Evolutionary conservation across 495 filamentous ascomycete genomes (phyloP).

Genomic region (Penicillium lagena): DNA sequence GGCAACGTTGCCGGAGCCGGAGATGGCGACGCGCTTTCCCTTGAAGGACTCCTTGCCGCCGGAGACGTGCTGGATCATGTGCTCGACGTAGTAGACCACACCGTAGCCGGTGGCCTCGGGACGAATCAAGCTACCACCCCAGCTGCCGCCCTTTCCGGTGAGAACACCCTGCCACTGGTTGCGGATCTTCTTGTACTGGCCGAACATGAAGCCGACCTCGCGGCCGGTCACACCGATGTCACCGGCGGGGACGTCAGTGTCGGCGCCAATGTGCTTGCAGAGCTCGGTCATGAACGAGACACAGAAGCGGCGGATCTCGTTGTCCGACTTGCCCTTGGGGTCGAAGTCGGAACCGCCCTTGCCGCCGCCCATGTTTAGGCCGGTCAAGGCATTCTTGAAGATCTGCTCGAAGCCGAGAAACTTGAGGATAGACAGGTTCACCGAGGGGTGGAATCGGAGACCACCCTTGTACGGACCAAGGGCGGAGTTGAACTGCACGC

Average conservation of each 20-base stretch:
- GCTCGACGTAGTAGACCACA: slow-evolving; percentile 93
- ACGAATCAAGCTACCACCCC: slow-evolving; percentile 91
- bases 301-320: slow-evolving; percentile 97
- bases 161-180: slow-evolving; percentile 93
- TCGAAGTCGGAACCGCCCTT: slow-evolving; percentile 99
- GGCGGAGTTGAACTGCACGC: slow-evolving; percentile 98
- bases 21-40: slow-evolving; percentile 93
- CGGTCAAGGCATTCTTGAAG: slow-evolving; percentile 99
- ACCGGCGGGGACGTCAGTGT: slow-evolving; percentile 87
- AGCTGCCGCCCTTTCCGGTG: slow-evolving; percentile 88
- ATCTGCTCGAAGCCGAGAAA: slow-evolving; percentile 99
- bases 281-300: slow-evolving; percentile 93
- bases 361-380: slow-evolving; percentile 93
- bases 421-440: slow-evolving; percentile 97
- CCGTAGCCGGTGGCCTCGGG: slow-evolving; percentile 97
- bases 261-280: slow-evolving; percentile 89
- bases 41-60: slow-evolving; percentile 76
- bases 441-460: slow-evolving; percentile 88
- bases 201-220: slow-evolving; percentile 93
- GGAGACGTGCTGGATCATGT: slow-evolving; percentile 87
- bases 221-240: slow-evolving; percentile 92
- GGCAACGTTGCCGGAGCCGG: slow-evolving; percentile 95
- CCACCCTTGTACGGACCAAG: slow-evolving; percentile 98
- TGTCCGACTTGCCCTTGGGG: slow-evolving; percentile 97
- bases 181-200: slow-evolving; percentile 81